Conservation (phyloP, 2,329 filamentous ascomycete species). For the Cordyceps cicadae region DNA sequence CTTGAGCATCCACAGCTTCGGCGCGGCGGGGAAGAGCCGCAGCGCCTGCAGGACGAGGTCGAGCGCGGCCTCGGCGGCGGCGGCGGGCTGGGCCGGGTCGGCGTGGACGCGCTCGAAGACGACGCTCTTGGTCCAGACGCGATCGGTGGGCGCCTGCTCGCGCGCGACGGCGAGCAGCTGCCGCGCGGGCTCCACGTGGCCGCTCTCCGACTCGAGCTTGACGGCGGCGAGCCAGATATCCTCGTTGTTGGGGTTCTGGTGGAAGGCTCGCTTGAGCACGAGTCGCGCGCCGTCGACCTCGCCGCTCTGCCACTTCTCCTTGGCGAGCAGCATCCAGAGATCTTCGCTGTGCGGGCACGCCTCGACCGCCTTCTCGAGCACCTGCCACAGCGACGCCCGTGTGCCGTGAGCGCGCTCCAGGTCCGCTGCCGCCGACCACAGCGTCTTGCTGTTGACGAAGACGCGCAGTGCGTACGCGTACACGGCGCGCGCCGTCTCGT, state of each 20-base stretch:
- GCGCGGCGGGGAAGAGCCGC: constrained; percentile 72
- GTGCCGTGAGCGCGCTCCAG: constrained; percentile 84
- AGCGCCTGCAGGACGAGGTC: constrained; percentile 82
- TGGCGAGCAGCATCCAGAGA: constrained; percentile 91
- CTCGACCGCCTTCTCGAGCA: constrained; percentile 89
- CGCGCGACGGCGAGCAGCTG: constrained; percentile 75
- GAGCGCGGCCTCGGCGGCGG: constrained; percentile 60
- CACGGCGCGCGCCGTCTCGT: constrained; percentile 86
- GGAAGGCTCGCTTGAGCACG: constrained; percentile 83
- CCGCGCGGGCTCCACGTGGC: constrained; percentile 72
- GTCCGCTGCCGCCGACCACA: constrained; percentile 87
- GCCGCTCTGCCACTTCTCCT: constrained; percentile 86
- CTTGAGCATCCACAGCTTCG: constrained; percentile 98
- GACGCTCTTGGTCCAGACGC: constrained; percentile 94
- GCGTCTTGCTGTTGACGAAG: constrained; percentile 77
- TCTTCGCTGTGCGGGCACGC: constrained; percentile 86
- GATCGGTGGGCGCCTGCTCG: constrained; percentile 83
- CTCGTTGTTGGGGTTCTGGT: constrained; percentile 92
- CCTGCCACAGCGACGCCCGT: constrained; percentile 71
- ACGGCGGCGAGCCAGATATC: constrained; percentile 97
- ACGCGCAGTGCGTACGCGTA: constrained; percentile 85
- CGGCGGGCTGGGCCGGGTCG: constrained; percentile 31
- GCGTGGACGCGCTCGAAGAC: constrained; percentile 84
- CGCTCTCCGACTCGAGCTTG: constrained; percentile 87
- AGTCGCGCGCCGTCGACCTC: constrained; percentile 79